Percentiles rank a stretch among this genome's conserved stretches.
Conservation (phyloP, 2,329 filamentous ascomycete genomes). For the Sporothrix brasiliensis region DNA sequence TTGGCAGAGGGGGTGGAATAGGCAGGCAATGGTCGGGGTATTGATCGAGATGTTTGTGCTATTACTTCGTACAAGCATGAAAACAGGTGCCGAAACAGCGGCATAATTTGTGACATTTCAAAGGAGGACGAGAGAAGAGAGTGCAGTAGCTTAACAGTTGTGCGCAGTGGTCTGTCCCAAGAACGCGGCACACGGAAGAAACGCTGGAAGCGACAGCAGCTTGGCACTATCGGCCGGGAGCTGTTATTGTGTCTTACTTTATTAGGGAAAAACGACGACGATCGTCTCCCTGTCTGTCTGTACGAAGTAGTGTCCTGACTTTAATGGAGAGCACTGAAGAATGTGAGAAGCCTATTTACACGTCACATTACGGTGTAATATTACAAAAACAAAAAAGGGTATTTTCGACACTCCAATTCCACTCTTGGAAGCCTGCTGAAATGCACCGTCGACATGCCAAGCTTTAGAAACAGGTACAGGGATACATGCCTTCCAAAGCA, state of each 20-base stretch:
- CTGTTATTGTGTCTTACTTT: neutral
- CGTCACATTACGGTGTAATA: no score
- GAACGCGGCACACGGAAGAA: conserved; percentile 5
- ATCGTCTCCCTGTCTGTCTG: neutral
- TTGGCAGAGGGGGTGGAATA: neutral
- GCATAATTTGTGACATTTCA: neutral
- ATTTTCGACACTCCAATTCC: neutral
- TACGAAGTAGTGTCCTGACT: no score
- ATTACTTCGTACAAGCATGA: neutral
- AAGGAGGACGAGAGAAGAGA: no score
- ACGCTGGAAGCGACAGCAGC: neutral
- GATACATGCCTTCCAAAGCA: neutral
- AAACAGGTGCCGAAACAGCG: no score
- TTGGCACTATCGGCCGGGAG: conserved; percentile 8
- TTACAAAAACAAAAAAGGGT: neutral
- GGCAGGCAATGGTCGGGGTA: neutral
- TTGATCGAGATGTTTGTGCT: neutral
- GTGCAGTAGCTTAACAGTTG: no score
- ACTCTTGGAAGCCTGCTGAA: neutral
- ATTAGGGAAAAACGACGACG: neutral
- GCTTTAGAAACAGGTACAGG: neutral
- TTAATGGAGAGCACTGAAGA: neutral
- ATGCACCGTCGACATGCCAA: conserved; percentile 19
- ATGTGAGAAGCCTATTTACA: neutral
- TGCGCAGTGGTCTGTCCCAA: neutral